A percentile compares a stretch with the other conserved stretches of the same genome.
phyloP scores from a whole-genome alignment of 2,329 filamentous ascomycete genomes.

The Cordyceps cateniannulata region DNA sequence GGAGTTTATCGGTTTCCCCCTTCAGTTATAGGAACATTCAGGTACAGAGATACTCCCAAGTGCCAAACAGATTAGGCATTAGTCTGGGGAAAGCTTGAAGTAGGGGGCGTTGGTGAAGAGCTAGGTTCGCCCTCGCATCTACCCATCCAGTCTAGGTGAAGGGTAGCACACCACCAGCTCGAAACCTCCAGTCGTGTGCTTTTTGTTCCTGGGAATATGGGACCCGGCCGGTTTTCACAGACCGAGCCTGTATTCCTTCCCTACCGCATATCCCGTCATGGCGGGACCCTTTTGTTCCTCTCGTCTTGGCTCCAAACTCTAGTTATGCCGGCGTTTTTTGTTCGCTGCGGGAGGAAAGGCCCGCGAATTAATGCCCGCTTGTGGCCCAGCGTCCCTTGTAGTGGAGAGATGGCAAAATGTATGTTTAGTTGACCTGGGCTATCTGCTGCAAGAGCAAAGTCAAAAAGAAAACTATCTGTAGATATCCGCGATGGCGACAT shows the following conservation, averaged over 20 bases:
- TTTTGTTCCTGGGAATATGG: constrained; percentile 3
- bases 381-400: not conserved
- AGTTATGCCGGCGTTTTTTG: not conserved
- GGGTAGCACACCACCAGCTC: not conserved
- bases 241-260: not conserved
- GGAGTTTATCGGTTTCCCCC: not conserved
- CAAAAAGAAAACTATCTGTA: not conserved
- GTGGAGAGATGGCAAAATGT: not conserved
- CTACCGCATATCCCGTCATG: not conserved
- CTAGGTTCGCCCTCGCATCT: not conserved
- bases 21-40: not conserved
- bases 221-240: no score
- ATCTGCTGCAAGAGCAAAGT: not conserved
- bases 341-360: not conserved
- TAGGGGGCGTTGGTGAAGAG: not conserved
- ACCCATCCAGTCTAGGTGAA: not conserved
- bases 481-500: not conserved
- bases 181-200: not conserved
- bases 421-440: no score
- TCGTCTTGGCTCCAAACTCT: not conserved
- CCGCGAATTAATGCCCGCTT: not conserved
- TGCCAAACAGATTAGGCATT: no score
- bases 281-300: not conserved
- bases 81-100: not conserved
- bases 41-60: no score